Base-by-base conservation (phyloP, 352 stramenopile genomes). In the Phytophthora fragariae region DNA sequence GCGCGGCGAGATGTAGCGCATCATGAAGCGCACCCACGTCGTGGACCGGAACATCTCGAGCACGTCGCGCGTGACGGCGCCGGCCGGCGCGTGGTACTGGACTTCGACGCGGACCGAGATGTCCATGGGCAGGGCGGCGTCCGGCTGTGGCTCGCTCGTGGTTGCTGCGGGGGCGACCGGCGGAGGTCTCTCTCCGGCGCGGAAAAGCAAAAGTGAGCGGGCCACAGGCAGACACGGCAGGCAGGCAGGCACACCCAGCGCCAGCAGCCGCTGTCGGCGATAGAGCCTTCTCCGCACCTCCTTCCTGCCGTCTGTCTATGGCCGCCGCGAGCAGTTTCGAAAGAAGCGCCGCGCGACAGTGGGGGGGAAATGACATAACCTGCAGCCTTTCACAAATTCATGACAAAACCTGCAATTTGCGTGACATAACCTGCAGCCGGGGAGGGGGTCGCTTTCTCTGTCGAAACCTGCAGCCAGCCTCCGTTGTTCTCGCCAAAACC, bases 11-110 rank as follows among this genome's bases (percentile, higher is more conserved):
- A 92, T 79, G 73, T 90, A 90, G 53, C 86, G 83, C 80, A 92
- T 92, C 77, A 93, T 92, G 64, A 93, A 92, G 50, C 81, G 73
- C 41, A 92, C 86, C 86, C 88, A 95, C 49, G 81, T 83, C n/a
- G 86, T 86, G 19, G 82, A 83, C 8, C 83, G 86, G 56, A 93
- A 85, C 79, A 91, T 90, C 57, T 84, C 79, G 47, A 95, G 83
- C 47, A 95, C 73, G 62, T 92, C 82, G 58, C 77, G 70, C 62
- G 86, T 79, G 27, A 81, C 58, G 53, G 79, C 80, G 33, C 76
- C 62, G 27, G 84, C 77, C 7, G 82, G 88, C 17, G 84, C 85
- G 29, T 86, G 79, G 58, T 95, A 95, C 72, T 88, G 84, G 47
- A 95, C 77, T 72, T 92, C 84, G 47, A 92, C 82, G 39, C 84